Base-by-base conservation (phyloP, 1,139 yeast species). In the Suhomyces chickasaworum region DNA sequence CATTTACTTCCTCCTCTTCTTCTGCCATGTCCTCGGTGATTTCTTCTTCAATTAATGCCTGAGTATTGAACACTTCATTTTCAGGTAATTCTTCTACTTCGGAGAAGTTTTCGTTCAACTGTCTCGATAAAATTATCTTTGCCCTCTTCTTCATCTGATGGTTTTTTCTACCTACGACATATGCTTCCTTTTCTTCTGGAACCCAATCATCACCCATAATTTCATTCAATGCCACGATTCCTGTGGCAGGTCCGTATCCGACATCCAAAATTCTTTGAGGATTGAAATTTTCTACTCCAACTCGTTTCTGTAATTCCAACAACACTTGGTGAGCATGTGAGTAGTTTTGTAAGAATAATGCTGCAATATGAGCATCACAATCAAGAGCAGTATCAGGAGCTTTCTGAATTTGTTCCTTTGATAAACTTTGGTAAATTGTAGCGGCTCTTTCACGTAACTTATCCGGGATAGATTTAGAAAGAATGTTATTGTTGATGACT, bases 171-270 rank as follows among this genome's bases (percentile, higher is more conserved):
- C 97, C 96, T 18, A 84, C 73, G 16, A 91, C 77, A 31, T 86
- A 87, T 0, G 88, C 83, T 44, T 88, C 89, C 57, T 88, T 89
- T 15, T 70, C 71, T 17, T 68, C 70, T 0, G 96, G 93, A 18
- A 69, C 66, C 69, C 79, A 84, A 1, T 67, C 71, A 3, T 73
- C 75, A 0, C 89, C 90, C 83, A 88, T 79, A 1, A 90, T 60
- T 56, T 90, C 97, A 60, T 90, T 89, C 48, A 90, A 71, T 0
- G 96, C 99, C 8, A 91, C 72, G 71, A 93, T 84, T 1, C 97
- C 98, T 0, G 95, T 86, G 1, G 93, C 95, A 0, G 99, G 98
- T 0, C 99, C 99, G 60, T 79, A 84, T 0, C 97, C 95, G 7
- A 89, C 80, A 57, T 89, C 96, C 46, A 93, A 71, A 0, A 93